Evolutionary conservation across 2,329 filamentous ascomycete genomes (phyloP).

Genomic region (Sodiomyces alkalinus): DNA sequence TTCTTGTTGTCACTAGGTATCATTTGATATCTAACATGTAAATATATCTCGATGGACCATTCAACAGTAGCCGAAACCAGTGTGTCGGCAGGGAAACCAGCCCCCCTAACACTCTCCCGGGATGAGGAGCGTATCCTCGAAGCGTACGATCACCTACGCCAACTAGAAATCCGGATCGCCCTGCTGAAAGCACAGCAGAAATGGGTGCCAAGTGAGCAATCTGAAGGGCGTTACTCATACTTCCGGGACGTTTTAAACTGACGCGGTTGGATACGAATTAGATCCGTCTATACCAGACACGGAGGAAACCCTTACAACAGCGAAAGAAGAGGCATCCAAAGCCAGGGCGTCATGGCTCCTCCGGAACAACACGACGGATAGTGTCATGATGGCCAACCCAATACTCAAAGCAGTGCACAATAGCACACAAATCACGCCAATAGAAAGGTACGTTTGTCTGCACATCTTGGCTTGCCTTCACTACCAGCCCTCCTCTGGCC

Average conservation of each 20-base stretch:
- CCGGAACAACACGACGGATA: slow-evolving; percentile 52
- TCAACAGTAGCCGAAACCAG: no score
- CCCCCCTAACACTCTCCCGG: slow-evolving; percentile 41
- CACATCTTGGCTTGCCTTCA: background rate
- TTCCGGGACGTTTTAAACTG: no score
- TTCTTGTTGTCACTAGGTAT: no score
- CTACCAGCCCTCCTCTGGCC: background rate
- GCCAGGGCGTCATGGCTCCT: slow-evolving; percentile 56
- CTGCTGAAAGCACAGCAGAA: slow-evolving; percentile 39
- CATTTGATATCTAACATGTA: no score
- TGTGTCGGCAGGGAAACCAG: slow-evolving; percentile 21
- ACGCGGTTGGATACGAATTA: no score
- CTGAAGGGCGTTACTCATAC: no score
- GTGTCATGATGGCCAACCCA: slow-evolving; percentile 57
- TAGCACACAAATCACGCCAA: slow-evolving; percentile 44
- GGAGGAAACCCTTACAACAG: slow-evolving; percentile 25
- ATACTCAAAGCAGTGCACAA: slow-evolving; percentile 64
- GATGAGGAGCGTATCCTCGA: slow-evolving; percentile 51
- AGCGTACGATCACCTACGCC: slow-evolving; percentile 56
- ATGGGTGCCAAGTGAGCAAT: slow-evolving; percentile 20
- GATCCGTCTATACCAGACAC: background rate
- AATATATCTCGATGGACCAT: no score
- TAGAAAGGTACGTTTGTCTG: slow-evolving; percentile 48
- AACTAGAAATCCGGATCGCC: slow-evolving; percentile 57
- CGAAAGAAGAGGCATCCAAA: slow-evolving; percentile 52